Percentiles rank a stretch among this genome's conserved stretches.
Evolutionary conservation across 2,329 filamentous ascomycete genomes (phyloP).

Genomic region (Aureobasidium mangrovei): DNA sequence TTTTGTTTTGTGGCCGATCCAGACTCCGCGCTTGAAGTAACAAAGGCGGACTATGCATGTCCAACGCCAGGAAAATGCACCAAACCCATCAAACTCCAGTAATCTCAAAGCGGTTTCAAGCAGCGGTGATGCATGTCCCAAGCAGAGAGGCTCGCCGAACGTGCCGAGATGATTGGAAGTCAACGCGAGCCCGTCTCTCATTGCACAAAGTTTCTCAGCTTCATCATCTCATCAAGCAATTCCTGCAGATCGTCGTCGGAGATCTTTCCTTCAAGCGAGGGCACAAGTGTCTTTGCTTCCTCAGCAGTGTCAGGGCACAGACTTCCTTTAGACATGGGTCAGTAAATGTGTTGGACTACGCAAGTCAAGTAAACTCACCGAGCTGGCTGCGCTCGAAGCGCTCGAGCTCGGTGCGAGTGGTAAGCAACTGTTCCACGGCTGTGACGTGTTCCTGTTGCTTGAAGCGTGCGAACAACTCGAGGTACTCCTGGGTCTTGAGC

Average conservation of each 20-base stretch:
- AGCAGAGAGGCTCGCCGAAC: neutral
- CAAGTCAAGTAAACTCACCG: constrained; percentile 45
- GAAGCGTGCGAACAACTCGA: constrained; percentile 91
- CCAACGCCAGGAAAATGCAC: constrained; percentile 7
- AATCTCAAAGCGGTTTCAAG: neutral
- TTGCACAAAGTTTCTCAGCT: constrained; percentile 48
- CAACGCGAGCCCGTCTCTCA: neutral
- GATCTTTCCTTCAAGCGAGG: constrained; percentile 81
- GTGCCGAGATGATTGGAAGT: neutral
- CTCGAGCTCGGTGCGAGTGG: constrained; percentile 51
- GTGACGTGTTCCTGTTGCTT: constrained; percentile 92
- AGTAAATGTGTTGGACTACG: neutral
- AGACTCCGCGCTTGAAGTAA: constrained; percentile 6
- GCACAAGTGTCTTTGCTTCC: constrained; percentile 93
- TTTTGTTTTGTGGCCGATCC: neutral
- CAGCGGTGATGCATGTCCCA: neutral
- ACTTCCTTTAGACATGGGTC: constrained; percentile 51
- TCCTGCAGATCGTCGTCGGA: constrained; percentile 80
- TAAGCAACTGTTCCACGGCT: constrained; percentile 77
- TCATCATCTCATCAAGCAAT: constrained; percentile 81
- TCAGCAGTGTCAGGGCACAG: constrained; percentile 88
- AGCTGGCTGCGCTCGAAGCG: constrained; percentile 92
- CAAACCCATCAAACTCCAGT: neutral
- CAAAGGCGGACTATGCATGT: constrained; percentile 2
- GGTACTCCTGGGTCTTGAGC: constrained; percentile 81